phyloP scores from a whole-genome alignment of 768 basidiomycete species.

The Neoboletus subvelutipes region DNA sequence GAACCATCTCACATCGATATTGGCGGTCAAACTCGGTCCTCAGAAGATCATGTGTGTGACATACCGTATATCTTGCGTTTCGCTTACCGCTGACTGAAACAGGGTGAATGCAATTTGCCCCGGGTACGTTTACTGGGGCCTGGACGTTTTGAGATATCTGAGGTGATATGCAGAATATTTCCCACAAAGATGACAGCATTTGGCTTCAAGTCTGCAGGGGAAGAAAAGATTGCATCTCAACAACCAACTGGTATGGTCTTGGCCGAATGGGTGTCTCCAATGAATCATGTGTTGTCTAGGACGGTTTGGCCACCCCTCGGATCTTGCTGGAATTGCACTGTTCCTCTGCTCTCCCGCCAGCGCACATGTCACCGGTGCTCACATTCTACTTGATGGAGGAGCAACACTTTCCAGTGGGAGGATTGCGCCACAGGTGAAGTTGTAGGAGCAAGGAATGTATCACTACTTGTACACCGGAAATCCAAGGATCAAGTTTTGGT shows the following conservation, averaged over 20 bases:
- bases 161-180: conserved; percentile 50
- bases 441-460: conserved; percentile 14
- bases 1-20: conserved; percentile 74
- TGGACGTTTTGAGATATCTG: not conserved
- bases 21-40: conserved; percentile 64
- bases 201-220: conserved; percentile 56
- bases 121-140: conserved; percentile 45
- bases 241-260: conserved; percentile 64
- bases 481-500: not conserved
- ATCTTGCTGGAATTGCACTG: conserved; percentile 69
- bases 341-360: conserved; percentile 72
- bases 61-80: not conserved
- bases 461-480: not conserved
- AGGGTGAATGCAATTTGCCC: conserved; percentile 86
- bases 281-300: conserved; percentile 38
- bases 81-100: conserved; percentile 2
- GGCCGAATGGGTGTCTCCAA: not conserved
- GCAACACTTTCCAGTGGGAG: conserved; percentile 20
- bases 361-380: conserved; percentile 72
- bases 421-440: conserved; percentile 26
- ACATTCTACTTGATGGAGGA: conserved; percentile 74
- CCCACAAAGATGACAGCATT: conserved; percentile 85
- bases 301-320: conserved; percentile 60
- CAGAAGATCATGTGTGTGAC: conserved; percentile 62
- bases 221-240: conserved; percentile 45